phyloP scores from a whole-genome alignment of 345 rosid genomes.

The Rhodamnia rubescens region DNA sequence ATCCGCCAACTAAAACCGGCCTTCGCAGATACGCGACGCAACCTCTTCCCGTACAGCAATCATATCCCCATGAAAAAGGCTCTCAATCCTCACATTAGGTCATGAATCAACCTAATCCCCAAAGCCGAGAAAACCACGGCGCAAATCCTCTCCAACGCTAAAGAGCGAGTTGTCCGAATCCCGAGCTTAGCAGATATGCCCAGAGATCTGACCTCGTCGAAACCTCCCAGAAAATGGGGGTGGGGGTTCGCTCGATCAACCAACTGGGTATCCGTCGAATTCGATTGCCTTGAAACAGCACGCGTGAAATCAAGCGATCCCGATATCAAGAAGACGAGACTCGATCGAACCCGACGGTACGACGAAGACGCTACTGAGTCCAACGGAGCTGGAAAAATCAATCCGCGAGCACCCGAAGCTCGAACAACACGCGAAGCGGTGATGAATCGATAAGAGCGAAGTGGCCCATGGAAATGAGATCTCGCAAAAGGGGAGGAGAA shows the following conservation, averaged over 20 bases:
- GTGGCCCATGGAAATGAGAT: not conserved
- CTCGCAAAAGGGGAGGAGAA: not conserved
- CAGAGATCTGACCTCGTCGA: not conserved
- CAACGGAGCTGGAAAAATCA: not conserved
- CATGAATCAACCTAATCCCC: not conserved
- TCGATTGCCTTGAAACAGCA: not conserved
- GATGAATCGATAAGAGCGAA: not conserved
- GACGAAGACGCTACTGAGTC: not conserved
- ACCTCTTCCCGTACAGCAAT: not conserved
- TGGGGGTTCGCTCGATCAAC: not conserved
- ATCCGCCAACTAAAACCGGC: not conserved
- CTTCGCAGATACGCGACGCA: not conserved
- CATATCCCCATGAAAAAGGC: not conserved
- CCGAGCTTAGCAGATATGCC: not conserved
- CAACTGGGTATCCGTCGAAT: not conserved
- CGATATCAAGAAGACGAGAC: not conserved
- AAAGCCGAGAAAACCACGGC: not conserved
- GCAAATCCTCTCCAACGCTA: not conserved
- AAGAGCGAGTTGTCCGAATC: not conserved
- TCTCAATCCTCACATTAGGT: not conserved
- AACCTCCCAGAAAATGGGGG: not conserved
- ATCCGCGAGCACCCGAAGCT: not conserved
- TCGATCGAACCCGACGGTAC: not conserved
- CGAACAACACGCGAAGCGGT: not conserved
- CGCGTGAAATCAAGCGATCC: not conserved